Evolutionary conservation across 1,139 yeast genomes (phyloP).

Genomic region (Nakaseomyces kungkrabaensis): DNA sequence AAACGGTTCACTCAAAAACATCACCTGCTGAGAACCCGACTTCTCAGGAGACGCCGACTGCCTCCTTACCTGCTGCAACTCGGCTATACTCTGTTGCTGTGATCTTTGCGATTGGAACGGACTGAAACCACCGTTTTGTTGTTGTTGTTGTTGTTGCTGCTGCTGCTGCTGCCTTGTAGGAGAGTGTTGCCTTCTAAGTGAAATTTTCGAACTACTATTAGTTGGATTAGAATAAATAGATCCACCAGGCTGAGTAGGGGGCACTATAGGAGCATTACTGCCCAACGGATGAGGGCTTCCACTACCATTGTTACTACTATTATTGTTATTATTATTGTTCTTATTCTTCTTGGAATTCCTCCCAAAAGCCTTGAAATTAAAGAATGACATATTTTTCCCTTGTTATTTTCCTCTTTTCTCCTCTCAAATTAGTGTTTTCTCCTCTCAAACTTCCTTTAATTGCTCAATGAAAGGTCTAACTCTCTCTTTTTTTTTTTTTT

Average conservation of each 20-base stretch:
- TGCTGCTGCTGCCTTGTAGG: constrained; percentile 20
- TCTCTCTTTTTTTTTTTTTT: no score
- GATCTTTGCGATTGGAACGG: constrained; percentile 4
- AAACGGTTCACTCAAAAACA: constrained; percentile 82
- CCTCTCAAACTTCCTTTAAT: no score
- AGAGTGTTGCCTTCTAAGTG: constrained; percentile 31
- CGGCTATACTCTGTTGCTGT: constrained; percentile 4
- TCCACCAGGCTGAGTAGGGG: not conserved
- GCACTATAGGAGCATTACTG: not conserved
- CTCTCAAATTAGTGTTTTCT: no score
- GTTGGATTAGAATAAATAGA: constrained; percentile 26
- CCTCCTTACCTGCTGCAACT: constrained; percentile 2
- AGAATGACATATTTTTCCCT: constrained; percentile 15
- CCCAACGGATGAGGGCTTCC: no score
- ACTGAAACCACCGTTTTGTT: not conserved
- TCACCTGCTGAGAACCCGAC: constrained; percentile 23
- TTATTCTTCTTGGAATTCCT: constrained; percentile 34
- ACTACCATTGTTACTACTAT: not conserved
- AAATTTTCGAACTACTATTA: constrained; percentile 31
- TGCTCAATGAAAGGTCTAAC: no score
- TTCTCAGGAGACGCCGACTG: constrained; percentile 37
- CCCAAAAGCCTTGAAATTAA: constrained; percentile 31
- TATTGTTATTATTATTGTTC: constrained; percentile 14
- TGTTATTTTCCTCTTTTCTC: not conserved
- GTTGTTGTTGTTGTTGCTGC: constrained; percentile 8